These are phyloP conservation scores for Claviceps africana DNA, from an alignment of 2,329 filamentous ascomycete species.

Conservation along the genomic window DNA sequence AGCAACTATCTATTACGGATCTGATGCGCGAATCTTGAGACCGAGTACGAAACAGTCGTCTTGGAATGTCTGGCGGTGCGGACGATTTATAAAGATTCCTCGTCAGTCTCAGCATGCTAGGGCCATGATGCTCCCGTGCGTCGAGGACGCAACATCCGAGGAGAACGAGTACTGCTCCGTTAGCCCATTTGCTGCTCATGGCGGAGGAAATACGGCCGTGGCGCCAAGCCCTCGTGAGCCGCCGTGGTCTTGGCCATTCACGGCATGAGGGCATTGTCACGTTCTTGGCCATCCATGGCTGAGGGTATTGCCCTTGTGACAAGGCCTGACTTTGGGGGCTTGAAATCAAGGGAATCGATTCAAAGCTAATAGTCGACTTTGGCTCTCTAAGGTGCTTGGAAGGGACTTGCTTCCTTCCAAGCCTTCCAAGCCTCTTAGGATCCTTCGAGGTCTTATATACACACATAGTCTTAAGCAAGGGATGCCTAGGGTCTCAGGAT, in stretches of 20 bases:
- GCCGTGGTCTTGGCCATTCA: neutral
- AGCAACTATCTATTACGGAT: neutral
- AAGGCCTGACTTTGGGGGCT: no score
- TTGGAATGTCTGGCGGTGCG: neutral
- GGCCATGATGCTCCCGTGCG: neutral
- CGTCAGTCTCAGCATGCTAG: neutral
- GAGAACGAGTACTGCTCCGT: neutral
- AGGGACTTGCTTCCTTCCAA: no score
- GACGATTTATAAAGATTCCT: neutral
- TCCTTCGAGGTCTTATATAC: no score
- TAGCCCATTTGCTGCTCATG: neutral
- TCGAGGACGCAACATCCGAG: neutral
- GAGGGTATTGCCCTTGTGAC: no score
- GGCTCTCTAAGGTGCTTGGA: no score
- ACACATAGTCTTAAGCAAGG: no score
- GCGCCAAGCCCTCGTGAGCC: neutral
- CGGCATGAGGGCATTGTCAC: neutral
- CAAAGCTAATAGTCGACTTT: no score
- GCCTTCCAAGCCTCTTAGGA: no score
- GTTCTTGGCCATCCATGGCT: no score
- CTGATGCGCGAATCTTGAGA: neutral
- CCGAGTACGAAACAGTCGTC: neutral
- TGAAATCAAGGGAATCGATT: no score
- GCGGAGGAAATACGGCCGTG: neutral
- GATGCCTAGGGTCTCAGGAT: no score